phyloP scores from a whole-genome alignment of 768 basidiomycete species.

The Sutorius australiensis region DNA sequence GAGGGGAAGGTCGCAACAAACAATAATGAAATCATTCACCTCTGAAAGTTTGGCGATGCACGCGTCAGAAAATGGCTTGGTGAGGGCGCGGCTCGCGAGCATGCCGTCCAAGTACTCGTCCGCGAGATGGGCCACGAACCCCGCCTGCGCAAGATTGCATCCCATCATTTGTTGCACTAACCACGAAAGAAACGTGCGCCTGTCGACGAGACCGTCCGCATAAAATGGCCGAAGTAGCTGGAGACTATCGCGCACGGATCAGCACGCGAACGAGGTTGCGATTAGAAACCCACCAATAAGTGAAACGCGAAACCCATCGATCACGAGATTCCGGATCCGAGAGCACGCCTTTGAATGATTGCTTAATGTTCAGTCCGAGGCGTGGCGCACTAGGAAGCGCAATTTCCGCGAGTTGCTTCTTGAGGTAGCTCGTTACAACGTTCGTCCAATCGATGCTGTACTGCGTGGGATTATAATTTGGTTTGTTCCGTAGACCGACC shows the following conservation, averaged over 20 bases:
- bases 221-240: constrained; percentile 73
- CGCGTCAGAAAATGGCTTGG: constrained; percentile 68
- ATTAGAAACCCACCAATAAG: constrained; percentile 56
- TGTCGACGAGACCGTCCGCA: constrained; percentile 76
- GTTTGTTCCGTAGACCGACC: constrained; percentile 75
- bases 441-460: constrained; percentile 86
- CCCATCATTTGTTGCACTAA: constrained; percentile 71
- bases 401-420: constrained; percentile 78
- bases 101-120: constrained; percentile 80
- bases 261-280: neutral
- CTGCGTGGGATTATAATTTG: constrained; percentile 74
- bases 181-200: constrained; percentile 73
- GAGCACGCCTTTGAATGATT: constrained; percentile 78
- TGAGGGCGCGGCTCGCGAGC: constrained; percentile 59
- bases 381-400: constrained; percentile 76
- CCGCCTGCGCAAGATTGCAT: constrained; percentile 79
- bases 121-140: constrained; percentile 68
- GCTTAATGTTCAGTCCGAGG: constrained; percentile 74
- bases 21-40: constrained; percentile 34
- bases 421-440: constrained; percentile 74
- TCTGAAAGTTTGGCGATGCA: constrained; percentile 65
- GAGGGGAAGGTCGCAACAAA: neutral
- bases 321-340: constrained; percentile 67
- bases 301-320: constrained; percentile 74
- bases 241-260: constrained; percentile 42